Base-by-base conservation (phyloP, 1,284 basidiomycete genomes). In the Bothia castanella region DNA sequence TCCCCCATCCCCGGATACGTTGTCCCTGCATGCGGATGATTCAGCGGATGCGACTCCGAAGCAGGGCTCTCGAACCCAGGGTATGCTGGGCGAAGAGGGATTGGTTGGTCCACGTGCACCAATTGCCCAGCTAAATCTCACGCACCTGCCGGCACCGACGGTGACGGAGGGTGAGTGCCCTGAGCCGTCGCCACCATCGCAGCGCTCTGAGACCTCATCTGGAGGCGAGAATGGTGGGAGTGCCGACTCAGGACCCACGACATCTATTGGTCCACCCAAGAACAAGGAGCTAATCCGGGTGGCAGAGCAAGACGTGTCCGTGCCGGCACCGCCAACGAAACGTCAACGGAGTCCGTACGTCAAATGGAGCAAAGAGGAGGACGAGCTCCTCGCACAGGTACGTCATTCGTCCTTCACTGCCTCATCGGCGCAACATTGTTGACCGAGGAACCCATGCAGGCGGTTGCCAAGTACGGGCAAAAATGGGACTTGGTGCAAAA, bases 401-500 rank as follows among this genome's bases (percentile, higher is more conserved):
- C 17, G 62, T 47, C 31, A 20, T 32, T 21, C 0, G 20, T 29
- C 9, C n/a, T 31, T 35, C 23, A 1, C 17, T 31, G 6, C 14
- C 14, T 30, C 8, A 3, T 31, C 17, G 1, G 16, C 17, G 16
- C 3, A 9, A 27, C 2, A n/a, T 14, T 25, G 5, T 50, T 51
- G 30, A 54, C 37, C 1, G 30, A 41, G 25, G 32, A 8, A 19
- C 9, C 11, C 14, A 30, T 8, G 2, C 36, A 71, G 67, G 71
- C 71, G 2, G 71, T 73, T 2, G 61, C 69, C 12, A 72, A 71
- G 56, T 61, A 72, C 30, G 71, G 70, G 20, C 71, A 72, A 47
- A 73, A 71, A 36, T 73, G 71, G 69, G 69, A 73, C 30, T 51
- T 72, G 30, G 69, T 71, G 21, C 70, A 71, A 53, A 71, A 72